Percentiles rank a stretch among this genome's conserved stretches.
These are phyloP conservation scores for Debaryomyces subglobosus DNA, from an alignment of 1,139 yeast genomes.

Conservation along the genomic window DNA sequence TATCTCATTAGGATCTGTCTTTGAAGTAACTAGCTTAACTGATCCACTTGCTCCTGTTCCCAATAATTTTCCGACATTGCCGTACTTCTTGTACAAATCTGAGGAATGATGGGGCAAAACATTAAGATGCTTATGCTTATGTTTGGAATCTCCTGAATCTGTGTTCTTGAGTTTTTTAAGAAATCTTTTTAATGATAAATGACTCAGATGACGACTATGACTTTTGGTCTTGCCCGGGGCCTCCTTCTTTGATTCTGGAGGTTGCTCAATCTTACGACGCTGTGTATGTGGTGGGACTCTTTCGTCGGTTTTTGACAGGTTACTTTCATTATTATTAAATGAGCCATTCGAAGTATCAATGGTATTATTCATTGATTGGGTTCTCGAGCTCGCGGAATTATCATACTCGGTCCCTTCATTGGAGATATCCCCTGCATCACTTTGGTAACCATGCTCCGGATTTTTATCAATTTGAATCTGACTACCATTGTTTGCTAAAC, in stretches of 20 bases:
- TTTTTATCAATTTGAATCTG: constrained; percentile 8
- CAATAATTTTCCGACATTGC: constrained; percentile 55
- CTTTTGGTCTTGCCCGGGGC: background rate
- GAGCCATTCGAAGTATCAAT: constrained; percentile 3
- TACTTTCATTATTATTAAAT: background rate
- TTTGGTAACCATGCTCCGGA: constrained; percentile 2
- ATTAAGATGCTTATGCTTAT: background rate
- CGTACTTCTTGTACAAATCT: constrained; percentile 51
- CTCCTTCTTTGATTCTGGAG: background rate
- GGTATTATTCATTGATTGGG: background rate
- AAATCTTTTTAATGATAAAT: constrained; percentile 41
- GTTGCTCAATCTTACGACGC: background rate
- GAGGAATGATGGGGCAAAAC: constrained; percentile 16
- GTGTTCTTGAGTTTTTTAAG: constrained; percentile 40
- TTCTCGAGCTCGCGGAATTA: background rate
- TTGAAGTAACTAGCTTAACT: constrained; percentile 58
- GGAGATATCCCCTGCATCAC: constrained; percentile 1
- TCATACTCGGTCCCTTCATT: constrained; percentile 5
- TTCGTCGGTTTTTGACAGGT: background rate
- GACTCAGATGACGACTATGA: constrained; percentile 18
- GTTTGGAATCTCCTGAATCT: constrained; percentile 11
- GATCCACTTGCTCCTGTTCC: constrained; percentile 85
- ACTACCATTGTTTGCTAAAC: background rate
- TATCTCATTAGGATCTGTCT: constrained; percentile 46
- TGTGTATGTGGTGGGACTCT: background rate